Evolutionary conservation across 2,329 filamentous ascomycete species (phyloP), one percentile per base, ranked within the genome.

Genomic region (Lasiodiplodia sp.): DNA sequence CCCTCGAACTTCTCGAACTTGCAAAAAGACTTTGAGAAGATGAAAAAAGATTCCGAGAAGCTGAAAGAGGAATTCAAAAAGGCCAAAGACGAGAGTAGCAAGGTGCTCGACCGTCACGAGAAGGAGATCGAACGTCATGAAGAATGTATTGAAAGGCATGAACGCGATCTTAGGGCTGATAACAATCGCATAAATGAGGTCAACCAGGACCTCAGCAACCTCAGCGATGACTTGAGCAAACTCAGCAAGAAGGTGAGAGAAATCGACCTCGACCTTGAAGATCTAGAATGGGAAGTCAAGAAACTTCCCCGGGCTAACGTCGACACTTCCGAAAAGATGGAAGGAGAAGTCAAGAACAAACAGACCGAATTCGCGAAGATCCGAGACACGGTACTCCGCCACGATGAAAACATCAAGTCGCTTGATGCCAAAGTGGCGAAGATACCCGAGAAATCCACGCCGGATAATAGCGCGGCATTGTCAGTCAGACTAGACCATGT

Each of bases 121-220:
- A 44, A 62, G 14, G 4, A 25, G 21, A n/a, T 51, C 3, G 44
- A 51, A 5, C 44, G 25, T 0, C 58, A 38, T 8, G 60, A 64
- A 10, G 60, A 64, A 21, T 3, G 3, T 12, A 38, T 51, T 23
- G 47, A 14, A 18, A 64, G 47, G n/a, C 18, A 10, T 12, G 60
- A 52, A 49, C 60, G 44, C 6, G 60, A 64, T 28, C 21, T 64
- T n/a, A 14, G 7, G 12, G 28, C 47, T n/a, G 60, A 64, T n/a
- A 64, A 64, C 60, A 25, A 18, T 12, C 60, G 60, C 3, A 64
- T 64, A 21, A 64, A 64, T 14, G 44, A 37, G n/a, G 18, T 38
- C 28, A 64, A 38, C 14, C 31, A 52, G 7, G 60, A 64, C 25
- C 25, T 64, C n/a, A 38, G 31, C 31, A n/a, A 37, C 18, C 40